phyloP scores from a whole-genome alignment of 176 grass and related monocot genomes.

The Avena insularis region DNA sequence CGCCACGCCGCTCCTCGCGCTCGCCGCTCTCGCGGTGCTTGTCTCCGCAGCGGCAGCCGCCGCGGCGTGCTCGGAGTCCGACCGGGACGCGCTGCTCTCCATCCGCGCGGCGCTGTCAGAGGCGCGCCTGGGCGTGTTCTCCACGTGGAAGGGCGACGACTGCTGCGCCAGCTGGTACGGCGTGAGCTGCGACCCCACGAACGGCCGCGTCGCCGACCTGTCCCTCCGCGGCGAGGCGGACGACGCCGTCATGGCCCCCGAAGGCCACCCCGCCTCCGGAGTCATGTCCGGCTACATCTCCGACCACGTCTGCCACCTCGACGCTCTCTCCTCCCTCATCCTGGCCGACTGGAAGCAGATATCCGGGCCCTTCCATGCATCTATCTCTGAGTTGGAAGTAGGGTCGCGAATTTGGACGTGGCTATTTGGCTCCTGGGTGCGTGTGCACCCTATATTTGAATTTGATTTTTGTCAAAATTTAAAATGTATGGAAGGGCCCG shows the following conservation, averaged over 20 bases:
- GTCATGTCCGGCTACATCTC: slow-evolving; percentile 96
- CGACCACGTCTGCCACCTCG: slow-evolving; percentile 73
- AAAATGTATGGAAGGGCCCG: too few relatives aligned
- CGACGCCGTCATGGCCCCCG: slow-evolving; percentile 69
- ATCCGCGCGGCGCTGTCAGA: slow-evolving; percentile 80
- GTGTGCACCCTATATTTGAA: too few relatives aligned
- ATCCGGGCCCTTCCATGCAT: slow-evolving; percentile 40
- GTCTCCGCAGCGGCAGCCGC: neutral
- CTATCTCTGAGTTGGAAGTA: too few relatives aligned
- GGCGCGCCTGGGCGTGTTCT: slow-evolving; percentile 76
- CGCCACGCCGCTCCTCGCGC: slow-evolving; percentile 23
- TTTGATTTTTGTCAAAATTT: too few relatives aligned
- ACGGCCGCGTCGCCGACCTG: slow-evolving; percentile 72
- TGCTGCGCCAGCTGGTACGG: slow-evolving; percentile 95
- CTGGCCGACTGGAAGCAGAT: slow-evolving; percentile 98
- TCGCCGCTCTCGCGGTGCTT: neutral
- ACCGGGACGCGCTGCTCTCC: slow-evolving; percentile 67
- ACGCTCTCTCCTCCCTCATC: slow-evolving; percentile 65
- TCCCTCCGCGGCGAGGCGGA: slow-evolving; percentile 85
- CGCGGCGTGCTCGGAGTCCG: slow-evolving; percentile 32
- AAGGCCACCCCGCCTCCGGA: slow-evolving; percentile 60
- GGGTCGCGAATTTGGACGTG: too few relatives aligned
- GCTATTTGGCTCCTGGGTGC: too few relatives aligned
- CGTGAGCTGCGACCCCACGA: slow-evolving; percentile 79
- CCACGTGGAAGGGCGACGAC: slow-evolving; percentile 69